These are phyloP conservation scores for Flammula alnicola DNA, from an alignment of 1,284 basidiomycete genomes.

Conservation along the genomic window DNA sequence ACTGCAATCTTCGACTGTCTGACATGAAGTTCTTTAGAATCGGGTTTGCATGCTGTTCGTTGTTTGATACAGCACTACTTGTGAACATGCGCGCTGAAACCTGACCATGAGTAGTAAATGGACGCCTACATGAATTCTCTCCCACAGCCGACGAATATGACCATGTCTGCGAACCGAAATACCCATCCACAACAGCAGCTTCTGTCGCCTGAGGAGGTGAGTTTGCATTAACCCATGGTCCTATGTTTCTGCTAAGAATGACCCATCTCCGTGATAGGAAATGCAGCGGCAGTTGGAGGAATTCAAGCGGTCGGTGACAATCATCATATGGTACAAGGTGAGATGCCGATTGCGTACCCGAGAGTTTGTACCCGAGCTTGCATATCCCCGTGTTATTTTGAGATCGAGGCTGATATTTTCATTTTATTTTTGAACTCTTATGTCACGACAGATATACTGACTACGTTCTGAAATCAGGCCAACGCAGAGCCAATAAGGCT, in stretches of 20 bases:
- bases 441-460: conserved; percentile 6
- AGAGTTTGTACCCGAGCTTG: conserved; percentile 3
- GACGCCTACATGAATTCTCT: conserved; percentile 26
- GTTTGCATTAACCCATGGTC: not conserved
- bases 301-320: conserved; percentile 55
- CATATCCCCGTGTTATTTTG: conserved; percentile 17
- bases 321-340: conserved; percentile 73
- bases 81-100: conserved; percentile 13
- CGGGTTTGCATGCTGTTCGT: conserved; percentile 4
- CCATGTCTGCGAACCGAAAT: conserved; percentile 20
- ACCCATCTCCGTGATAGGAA: conserved; percentile 27
- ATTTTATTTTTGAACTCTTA: conserved; percentile 17
- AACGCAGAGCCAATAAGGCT: conserved; percentile 64
- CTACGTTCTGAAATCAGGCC: conserved; percentile 40
- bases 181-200: conserved; percentile 15
- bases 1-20: not conserved
- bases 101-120: conserved; percentile 21
- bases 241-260: conserved; percentile 9
- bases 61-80: conserved; percentile 4
- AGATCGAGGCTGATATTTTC: conserved; percentile 6
- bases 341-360: conserved; percentile 16
- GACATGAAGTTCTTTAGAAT: conserved; percentile 3
- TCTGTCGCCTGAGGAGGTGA: conserved; percentile 27
- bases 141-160: conserved; percentile 17
- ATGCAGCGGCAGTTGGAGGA: conserved; percentile 45